Evolutionary conservation across 2,329 filamentous ascomycete species (phyloP).

Genomic region (Daldinia sp.): DNA sequence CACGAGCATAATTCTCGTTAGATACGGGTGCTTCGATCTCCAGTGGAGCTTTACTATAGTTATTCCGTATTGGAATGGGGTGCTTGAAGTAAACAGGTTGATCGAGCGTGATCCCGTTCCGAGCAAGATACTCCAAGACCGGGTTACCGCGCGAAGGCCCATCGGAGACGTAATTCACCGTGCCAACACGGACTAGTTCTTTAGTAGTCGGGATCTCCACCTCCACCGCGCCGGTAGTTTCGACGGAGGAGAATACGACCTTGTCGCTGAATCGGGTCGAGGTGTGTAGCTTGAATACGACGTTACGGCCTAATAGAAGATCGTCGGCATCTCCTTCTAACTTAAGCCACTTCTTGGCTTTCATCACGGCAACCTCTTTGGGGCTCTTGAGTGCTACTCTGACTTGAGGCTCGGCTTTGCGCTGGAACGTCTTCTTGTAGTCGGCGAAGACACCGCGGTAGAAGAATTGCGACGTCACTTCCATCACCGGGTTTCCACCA

Average conservation of each 20-base stretch:
- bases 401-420: constrained; percentile 91
- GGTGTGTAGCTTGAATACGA: constrained; percentile 92
- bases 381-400: constrained; percentile 83
- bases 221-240: constrained; percentile 88
- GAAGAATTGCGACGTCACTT: constrained; percentile 95
- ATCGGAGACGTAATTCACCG: constrained; percentile 78
- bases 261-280: constrained; percentile 92
- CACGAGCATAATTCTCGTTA: constrained; percentile 42
- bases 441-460: constrained; percentile 91
- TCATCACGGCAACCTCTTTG: constrained; percentile 90
- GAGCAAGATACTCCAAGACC: constrained; percentile 91
- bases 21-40: constrained; percentile 33
- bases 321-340: constrained; percentile 76
- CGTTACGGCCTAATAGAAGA: constrained; percentile 79
- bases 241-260: constrained; percentile 84
- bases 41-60: constrained; percentile 16
- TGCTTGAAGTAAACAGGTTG: constrained; percentile 32
- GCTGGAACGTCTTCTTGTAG: constrained; percentile 96
- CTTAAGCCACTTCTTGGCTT: constrained; percentile 96
- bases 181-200: constrained; percentile 92
- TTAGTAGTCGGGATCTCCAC: constrained; percentile 86
- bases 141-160: constrained; percentile 84
- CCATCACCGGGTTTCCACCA: constrained; percentile 81
- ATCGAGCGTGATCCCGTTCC: constrained; percentile 69
- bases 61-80: constrained; percentile 31